These are phyloP conservation scores for Hygrophila difformis DNA, from an alignment of 257 asterid genomes.

Conservation along the genomic window DNA sequence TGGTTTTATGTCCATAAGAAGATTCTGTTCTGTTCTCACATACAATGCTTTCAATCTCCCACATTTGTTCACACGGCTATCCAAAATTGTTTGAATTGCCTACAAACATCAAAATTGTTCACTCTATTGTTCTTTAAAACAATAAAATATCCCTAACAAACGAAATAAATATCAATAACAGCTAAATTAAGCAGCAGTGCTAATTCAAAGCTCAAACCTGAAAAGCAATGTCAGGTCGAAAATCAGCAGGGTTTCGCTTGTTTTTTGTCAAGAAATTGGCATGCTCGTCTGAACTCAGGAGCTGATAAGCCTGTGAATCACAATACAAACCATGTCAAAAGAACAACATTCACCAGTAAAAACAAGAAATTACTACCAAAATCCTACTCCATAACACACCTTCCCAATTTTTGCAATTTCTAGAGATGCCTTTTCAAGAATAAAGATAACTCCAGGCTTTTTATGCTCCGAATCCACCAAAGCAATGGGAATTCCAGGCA, in stretches of 20 bases:
- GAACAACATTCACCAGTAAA: not conserved
- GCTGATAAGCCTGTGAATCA: slow-evolving; percentile 53
- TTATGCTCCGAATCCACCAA: slow-evolving; percentile 27
- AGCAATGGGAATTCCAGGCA: slow-evolving; percentile 62
- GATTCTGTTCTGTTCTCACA: slow-evolving; percentile 75
- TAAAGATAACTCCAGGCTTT: slow-evolving; percentile 60
- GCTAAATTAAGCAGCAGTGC: not conserved
- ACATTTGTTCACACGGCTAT: slow-evolving; percentile 74
- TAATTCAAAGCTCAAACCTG: slow-evolving; percentile 39
- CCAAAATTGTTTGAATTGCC: slow-evolving; percentile 80
- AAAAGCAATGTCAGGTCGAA: slow-evolving; percentile 82
- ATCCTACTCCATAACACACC: slow-evolving; percentile 30
- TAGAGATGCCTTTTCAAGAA: slow-evolving; percentile 80
- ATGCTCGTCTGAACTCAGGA: slow-evolving; percentile 84
- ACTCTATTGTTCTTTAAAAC: too few relatives aligned
- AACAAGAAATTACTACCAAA: not conserved
- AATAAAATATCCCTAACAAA: too few relatives aligned
- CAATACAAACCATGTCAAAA: not conserved
- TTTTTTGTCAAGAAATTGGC: slow-evolving; percentile 42
- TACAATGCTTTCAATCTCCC: slow-evolving; percentile 77
- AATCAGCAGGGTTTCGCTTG: slow-evolving; percentile 63
- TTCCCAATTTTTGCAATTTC: slow-evolving; percentile 91
- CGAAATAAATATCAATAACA: too few relatives aligned
- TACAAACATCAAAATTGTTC: slow-evolving; percentile 14
- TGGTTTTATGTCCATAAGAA: slow-evolving; percentile 73